phyloP scores from a whole-genome alignment of 208 protist species.

The Crithidia expoeki region DNA sequence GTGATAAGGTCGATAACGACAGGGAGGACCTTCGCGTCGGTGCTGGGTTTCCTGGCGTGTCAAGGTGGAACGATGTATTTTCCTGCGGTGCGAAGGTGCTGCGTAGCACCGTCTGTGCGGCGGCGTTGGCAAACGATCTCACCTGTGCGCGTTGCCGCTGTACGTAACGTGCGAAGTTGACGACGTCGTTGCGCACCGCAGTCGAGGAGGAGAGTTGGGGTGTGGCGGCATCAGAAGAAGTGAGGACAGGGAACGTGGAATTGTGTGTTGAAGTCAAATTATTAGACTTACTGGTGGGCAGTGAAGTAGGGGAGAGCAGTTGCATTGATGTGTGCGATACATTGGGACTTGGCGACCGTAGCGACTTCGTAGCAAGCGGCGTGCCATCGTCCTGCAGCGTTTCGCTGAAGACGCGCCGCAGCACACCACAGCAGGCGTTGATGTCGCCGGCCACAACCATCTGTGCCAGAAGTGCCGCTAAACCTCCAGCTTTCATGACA shows the following conservation, averaged over 20 bases:
- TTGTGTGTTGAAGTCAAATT: too few species aligned
- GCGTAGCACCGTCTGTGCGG: conserved; percentile 31
- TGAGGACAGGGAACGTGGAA: not conserved
- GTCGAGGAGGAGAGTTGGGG: not conserved
- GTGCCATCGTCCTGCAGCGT: conserved; percentile 15
- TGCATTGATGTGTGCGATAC: not conserved
- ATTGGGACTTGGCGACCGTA: not conserved
- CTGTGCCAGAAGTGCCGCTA: conserved; percentile 55
- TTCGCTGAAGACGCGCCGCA: conserved; percentile 78
- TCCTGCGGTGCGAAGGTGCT: conserved; percentile 5
- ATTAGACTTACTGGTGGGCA: too few species aligned
- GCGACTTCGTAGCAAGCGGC: conserved; percentile 3
- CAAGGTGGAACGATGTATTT: too few species aligned
- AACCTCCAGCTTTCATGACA: conserved; percentile 42
- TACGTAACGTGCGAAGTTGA: conserved; percentile 34
- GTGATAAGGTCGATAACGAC: too few species aligned
- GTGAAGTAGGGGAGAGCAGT: too few species aligned
- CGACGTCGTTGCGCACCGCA: conserved; percentile 15
- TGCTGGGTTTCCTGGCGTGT: too few species aligned
- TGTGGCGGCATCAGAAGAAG: not conserved
- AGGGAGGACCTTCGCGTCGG: too few species aligned
- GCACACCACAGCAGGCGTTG: conserved; percentile 83
- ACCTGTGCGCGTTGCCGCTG: conserved; percentile 30
- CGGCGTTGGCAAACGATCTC: conserved; percentile 31
- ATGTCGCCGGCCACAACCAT: conserved; percentile 62